Evolutionary conservation across 2,329 filamentous ascomycete species (phyloP), one percentile per base, ranked within the genome.

Genomic region (Tolypocladium cylindrosporum): DNA sequence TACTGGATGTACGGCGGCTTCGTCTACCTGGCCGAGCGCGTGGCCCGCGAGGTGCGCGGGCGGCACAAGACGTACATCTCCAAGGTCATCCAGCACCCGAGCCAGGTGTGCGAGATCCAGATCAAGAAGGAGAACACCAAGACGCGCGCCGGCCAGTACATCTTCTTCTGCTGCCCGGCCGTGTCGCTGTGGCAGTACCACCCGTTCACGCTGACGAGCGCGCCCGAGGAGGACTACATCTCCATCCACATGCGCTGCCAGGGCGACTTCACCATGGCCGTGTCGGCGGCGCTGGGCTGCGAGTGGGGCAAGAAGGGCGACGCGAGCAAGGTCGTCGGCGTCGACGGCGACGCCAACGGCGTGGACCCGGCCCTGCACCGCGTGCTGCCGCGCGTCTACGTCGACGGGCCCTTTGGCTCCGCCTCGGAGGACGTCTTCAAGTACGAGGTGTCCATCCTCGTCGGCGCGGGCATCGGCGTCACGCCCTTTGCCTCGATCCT

Each of bases 351-450:
- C 57, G 80, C 72, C 62, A 80, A 83, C 53, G 68, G 67, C 54
- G 83, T 88, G 24, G 87, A 91, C 64, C 86, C 88, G 9, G 84
- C 82, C 1, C 82, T 93, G 24, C 84, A 85, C 52, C 82, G 88
- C 24, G 83, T 93, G 14, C 79, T 94, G 0, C 90, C 90, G 7
- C 83, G 89, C 27, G 84, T 94, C 53, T 94, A 92, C 71, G 80
- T 94, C 59, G 90, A 94, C 65, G 90, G 90, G 0, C 90, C 90
- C 2, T 95, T 94, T 66, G 90, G 90, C 36, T 91, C 88, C 21
- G 89, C 89, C 1, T 93, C 90, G 0, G 89, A 94, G 69, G 90
- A 94, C 66, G 90, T 95, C 52, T 94, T 94, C 80, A 94, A 92
- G 74, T 92, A 91, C 71, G 89, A 93, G 74, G 80, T 90, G 43